These are phyloP conservation scores for Rhizophagus clarus DNA, from an alignment of 192 early-diverging fungal genomes.

Conservation along the genomic window DNA sequence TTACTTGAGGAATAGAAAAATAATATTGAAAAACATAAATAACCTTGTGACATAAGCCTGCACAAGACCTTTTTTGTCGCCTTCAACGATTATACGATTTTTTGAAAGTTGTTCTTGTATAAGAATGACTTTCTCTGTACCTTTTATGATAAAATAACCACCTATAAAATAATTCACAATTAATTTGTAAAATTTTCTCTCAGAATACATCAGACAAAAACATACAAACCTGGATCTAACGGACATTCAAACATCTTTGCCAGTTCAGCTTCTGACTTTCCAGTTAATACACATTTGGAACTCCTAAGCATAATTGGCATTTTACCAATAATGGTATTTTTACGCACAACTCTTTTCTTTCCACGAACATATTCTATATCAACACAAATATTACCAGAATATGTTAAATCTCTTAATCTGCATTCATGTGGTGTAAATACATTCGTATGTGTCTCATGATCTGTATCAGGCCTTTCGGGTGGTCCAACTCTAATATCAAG, in stretches of 20 bases:
- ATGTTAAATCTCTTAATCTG: conserved; percentile 93
- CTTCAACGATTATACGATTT: conserved; percentile 96
- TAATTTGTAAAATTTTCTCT: background rate
- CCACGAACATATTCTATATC: conserved; percentile 93
- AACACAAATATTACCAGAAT: conserved; percentile 88
- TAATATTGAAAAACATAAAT: background rate
- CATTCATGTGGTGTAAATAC: conserved; percentile 94
- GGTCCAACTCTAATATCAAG: conserved; percentile 82
- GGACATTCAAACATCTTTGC: conserved; percentile 92
- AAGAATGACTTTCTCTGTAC: conserved; percentile 95
- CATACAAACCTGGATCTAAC: conserved; percentile 78
- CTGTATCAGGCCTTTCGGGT: conserved; percentile 76
- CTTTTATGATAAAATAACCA: conserved; percentile 96
- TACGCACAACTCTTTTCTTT: conserved; percentile 75
- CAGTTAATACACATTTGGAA: conserved; percentile 79
- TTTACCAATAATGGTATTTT: conserved; percentile 82
- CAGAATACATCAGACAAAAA: too few species aligned
- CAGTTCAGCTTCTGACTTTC: conserved; percentile 79
- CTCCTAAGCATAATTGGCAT: conserved; percentile 97
- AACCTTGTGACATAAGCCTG: conserved; percentile 83
- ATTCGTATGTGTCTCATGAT: conserved; percentile 61
- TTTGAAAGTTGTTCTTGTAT: conserved; percentile 99
- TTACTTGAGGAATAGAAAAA: background rate
- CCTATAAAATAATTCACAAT: conserved; percentile 40
- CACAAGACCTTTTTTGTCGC: conserved; percentile 79